phyloP scores from a whole-genome alignment of 1,284 basidiomycete species.

The Sporisorium scitamineum region DNA sequence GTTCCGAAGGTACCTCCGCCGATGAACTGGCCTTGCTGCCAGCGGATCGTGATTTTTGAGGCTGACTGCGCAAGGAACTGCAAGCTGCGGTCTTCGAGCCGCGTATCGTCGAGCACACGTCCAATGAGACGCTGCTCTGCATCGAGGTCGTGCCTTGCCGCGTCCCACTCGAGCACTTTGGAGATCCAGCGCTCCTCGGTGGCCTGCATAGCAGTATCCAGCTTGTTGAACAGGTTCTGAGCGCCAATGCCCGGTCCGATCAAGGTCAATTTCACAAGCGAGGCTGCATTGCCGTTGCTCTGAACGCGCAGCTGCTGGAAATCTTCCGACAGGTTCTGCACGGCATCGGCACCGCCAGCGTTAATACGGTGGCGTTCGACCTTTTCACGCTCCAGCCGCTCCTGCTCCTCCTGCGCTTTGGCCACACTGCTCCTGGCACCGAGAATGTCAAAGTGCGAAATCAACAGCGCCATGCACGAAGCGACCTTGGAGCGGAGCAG shows the following conservation, averaged over 20 bases:
- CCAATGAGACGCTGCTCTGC: slow-evolving; percentile 64
- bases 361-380: slow-evolving; percentile 54
- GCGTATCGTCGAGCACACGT: slow-evolving; percentile 67
- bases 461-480: slow-evolving; percentile 93
- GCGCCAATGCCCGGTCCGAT: slow-evolving; percentile 51
- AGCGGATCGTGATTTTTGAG: slow-evolving; percentile 92
- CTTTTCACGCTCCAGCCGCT: slow-evolving; percentile 59
- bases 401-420: slow-evolving; percentile 64
- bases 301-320: slow-evolving; percentile 36
- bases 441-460: slow-evolving; percentile 94
- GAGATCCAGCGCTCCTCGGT: slow-evolving; percentile 62
- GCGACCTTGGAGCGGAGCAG: slow-evolving; percentile 91
- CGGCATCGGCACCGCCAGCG: slow-evolving; percentile 37
- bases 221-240: slow-evolving; percentile 49
- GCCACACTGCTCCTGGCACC: slow-evolving; percentile 66
- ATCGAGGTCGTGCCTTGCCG: slow-evolving; percentile 57
- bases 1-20: slow-evolving; percentile 88
- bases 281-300: slow-evolving; percentile 71
- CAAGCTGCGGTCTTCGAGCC: slow-evolving; percentile 65
- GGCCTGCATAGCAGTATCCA: slow-evolving; percentile 56
- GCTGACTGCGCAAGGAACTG: slow-evolving; percentile 71
- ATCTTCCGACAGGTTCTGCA: slow-evolving; percentile 37
- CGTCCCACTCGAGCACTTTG: slow-evolving; percentile 62
- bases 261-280: slow-evolving; percentile 63
- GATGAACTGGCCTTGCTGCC: slow-evolving; percentile 99